Base-by-base conservation (phyloP, 139 green algal genomes). In the Cymbomonas tetramitiformis region DNA sequence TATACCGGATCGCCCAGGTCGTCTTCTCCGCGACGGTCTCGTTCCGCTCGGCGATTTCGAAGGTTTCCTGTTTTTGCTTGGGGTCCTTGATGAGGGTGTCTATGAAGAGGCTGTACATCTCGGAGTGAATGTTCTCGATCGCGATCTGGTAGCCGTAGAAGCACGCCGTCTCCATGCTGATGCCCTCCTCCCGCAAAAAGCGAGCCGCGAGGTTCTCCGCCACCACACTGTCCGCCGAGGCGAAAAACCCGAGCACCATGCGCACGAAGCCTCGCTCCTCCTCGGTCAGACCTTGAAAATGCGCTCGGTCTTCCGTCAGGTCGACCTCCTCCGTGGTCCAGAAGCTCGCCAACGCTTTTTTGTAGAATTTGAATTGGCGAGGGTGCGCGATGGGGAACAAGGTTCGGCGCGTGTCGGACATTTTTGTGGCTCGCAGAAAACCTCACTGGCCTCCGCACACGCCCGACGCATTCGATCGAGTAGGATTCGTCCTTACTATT, bases 111-210 rank as follows among this genome's bases (percentile, higher is more conserved):
- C 61, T 82, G 84, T 99, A 99, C 92, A 96, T 99, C 80, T 99
- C 92, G 79, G 72, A 86, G 74, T 99, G 92, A 51, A 99, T 96
- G 74, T 99, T 98, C 74, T 99, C 92, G 55, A 99, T 98, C 38
- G 89, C 86, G 23, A 96, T 94, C 67, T 99, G 92, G 77, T 98
- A 99, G 36, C 88, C 88, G 53, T 99, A 99, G 60, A 98, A 98
- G n/a, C n/a, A n/a, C n/a, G n/a, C n/a, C n/a, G n/a, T n/a, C n/a
- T n/a, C n/a, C n/a, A n/a, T n/a, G n/a, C n/a, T n/a, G n/a, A n/a
- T n/a, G n/a, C n/a, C n/a, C n/a, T n/a, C n/a, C n/a, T n/a, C n/a
- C n/a, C n/a, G n/a, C n/a, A n/a, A n/a, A n/a, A n/a, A n/a, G n/a
- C n/a, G n/a, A n/a, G n/a, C n/a, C n/a, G n/a, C n/a, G n/a, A n/a